A percentile compares a stretch with the other conserved stretches of the same genome.
Evolutionary conservation across 306 rosid genomes (phyloP).

Genomic region (Pueraria montana): DNA sequence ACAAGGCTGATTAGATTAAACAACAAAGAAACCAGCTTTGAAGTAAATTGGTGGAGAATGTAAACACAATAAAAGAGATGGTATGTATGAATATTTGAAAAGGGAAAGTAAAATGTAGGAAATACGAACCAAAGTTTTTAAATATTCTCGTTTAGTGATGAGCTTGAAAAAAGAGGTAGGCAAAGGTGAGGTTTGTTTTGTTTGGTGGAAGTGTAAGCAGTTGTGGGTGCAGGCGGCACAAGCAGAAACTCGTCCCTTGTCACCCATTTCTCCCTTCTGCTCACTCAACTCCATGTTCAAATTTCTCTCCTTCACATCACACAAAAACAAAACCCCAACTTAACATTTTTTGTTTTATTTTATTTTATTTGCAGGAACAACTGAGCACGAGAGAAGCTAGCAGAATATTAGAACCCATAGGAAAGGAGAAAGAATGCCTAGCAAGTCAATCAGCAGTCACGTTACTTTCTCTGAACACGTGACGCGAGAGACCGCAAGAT

Average conservation of each 20-base stretch:
- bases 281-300: neutral
- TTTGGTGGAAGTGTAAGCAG: slow-evolving; percentile 57
- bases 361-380: too few relatives aligned
- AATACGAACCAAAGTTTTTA: slow-evolving; percentile 58
- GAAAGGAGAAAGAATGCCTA: neutral
- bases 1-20: neutral
- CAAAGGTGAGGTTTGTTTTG: slow-evolving; percentile 23
- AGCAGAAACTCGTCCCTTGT: slow-evolving; percentile 48
- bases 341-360: neutral
- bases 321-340: neutral
- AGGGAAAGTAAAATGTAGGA: neutral
- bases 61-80: neutral
- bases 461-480: too few relatives aligned
- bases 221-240: slow-evolving; percentile 56
- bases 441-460: neutral
- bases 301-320: neutral
- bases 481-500: too few relatives aligned
- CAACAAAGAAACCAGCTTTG: neutral
- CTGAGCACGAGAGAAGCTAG: neutral
- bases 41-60: neutral
- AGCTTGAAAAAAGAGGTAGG: slow-evolving; percentile 70
- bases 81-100: neutral
- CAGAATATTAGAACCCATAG: neutral
- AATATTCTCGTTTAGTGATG: slow-evolving; percentile 54
- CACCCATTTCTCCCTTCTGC: slow-evolving; percentile 45